phyloP scores from a whole-genome alignment of 345 rosid genomes.

The Dipteronia sinensis region DNA sequence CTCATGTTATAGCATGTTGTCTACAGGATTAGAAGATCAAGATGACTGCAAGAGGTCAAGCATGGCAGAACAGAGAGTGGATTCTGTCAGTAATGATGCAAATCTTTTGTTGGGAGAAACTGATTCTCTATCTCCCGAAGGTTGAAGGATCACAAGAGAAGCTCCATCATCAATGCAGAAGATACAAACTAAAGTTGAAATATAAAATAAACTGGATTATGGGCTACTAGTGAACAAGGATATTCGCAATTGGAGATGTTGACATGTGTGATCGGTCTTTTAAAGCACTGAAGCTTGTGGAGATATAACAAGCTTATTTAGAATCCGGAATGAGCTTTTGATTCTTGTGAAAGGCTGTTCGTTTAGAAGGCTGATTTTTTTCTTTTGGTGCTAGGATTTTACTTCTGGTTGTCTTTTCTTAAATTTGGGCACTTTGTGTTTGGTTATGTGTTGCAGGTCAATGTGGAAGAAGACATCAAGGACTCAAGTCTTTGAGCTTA shows the following conservation, averaged over 20 bases:
- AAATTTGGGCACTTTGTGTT: constrained; percentile 45
- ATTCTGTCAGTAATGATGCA: not conserved
- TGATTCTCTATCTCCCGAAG: constrained; percentile 2
- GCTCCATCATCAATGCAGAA: constrained; percentile 3
- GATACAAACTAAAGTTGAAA: not conserved
- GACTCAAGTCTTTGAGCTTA: constrained; percentile 47
- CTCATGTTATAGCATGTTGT: constrained; percentile 12
- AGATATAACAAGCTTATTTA: constrained; percentile 18
- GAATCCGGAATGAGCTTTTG: constrained; percentile 21
- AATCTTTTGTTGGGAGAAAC: not conserved
- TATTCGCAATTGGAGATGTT: not conserved
- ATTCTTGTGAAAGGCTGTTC: constrained; percentile 26
- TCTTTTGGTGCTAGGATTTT: constrained; percentile 44
- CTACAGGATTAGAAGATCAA: constrained; percentile 34
- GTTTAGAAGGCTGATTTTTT: constrained; percentile 40
- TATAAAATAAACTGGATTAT: not conserved
- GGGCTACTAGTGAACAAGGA: not conserved
- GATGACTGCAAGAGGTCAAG: constrained; percentile 10
- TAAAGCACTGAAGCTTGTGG: constrained; percentile 21
- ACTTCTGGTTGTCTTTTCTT: constrained; percentile 44
- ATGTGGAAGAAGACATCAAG: constrained; percentile 38
- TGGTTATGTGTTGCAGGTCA: constrained; percentile 66
- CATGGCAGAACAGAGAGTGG: constrained; percentile 8
- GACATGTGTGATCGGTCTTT: not conserved
- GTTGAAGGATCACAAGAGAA: constrained; percentile 11